Percentiles rank a stretch among this genome's conserved stretches.
phyloP scores from a whole-genome alignment of 805 yeast species.

The Yarrowia sp. region DNA sequence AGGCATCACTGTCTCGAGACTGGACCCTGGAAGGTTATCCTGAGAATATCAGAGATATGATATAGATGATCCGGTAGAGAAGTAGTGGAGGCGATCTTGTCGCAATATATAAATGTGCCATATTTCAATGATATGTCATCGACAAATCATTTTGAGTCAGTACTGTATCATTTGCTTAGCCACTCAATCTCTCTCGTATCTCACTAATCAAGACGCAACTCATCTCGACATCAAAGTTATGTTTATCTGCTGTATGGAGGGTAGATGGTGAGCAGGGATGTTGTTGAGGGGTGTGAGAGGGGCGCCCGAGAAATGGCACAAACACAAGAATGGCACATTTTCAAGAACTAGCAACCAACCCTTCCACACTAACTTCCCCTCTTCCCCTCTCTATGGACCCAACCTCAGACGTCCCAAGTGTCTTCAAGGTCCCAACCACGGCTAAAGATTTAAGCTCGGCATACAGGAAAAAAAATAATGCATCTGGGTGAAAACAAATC shows the following conservation, averaged over 20 bases:
- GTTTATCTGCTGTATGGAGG: constrained; percentile 5
- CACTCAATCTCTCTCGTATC: not conserved
- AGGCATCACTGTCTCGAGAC: not conserved
- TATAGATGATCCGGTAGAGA: no score
- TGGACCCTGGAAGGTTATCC: constrained; percentile 6
- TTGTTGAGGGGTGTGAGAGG: not conserved
- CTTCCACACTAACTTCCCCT: not conserved
- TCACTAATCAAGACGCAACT: not conserved
- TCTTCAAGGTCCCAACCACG: constrained; percentile 1
- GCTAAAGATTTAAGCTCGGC: constrained; percentile 34
- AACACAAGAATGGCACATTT: no score
- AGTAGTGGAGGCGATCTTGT: no score
- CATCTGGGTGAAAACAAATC: constrained; percentile 29
- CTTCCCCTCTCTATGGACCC: constrained; percentile 20
- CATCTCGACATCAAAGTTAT: constrained; percentile 21
- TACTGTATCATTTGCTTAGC: no score
- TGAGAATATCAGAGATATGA: not conserved
- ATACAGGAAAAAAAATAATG: constrained; percentile 35
- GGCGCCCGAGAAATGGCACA: no score
- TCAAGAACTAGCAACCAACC: no score
- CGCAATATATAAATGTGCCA: no score
- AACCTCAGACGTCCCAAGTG: not conserved
- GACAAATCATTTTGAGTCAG: no score
- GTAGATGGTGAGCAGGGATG: not conserved
- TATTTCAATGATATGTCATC: no score